Percentiles rank a stretch among this genome's conserved stretches.
Evolutionary conservation across 371 early-diverging fungal genomes (phyloP).

Genomic region (Mortierella sp.): DNA sequence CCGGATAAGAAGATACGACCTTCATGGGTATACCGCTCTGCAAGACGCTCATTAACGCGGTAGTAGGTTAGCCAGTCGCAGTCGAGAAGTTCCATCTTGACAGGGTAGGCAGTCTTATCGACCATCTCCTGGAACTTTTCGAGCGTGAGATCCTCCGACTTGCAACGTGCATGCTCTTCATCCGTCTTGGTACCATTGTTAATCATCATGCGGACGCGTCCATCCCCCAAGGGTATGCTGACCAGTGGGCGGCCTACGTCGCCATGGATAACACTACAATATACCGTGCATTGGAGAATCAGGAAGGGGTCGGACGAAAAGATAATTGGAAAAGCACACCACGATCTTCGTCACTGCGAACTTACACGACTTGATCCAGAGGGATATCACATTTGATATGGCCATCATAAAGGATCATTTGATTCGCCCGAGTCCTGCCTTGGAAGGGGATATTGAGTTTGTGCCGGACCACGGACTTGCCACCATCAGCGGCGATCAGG

Average conservation of each 20-base stretch:
- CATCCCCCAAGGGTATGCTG: conserved; percentile 19
- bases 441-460: conserved; percentile 27
- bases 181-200: conserved; percentile 15
- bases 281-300: no score
- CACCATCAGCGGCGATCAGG: conserved; percentile 36
- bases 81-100: conserved; percentile 13
- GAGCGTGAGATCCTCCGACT: conserved; percentile 9
- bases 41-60: conserved; percentile 47
- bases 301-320: no score
- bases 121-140: conserved; percentile 15
- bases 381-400: conserved; percentile 13
- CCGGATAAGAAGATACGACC: conserved; percentile 55
- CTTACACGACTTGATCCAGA: conserved; percentile 20
- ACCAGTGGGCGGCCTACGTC: conserved; percentile 8
- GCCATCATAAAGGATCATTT: conserved; percentile 38
- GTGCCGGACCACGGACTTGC: conserved; percentile 32
- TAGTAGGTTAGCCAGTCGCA: conserved; percentile 39
- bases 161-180: conserved; percentile 18
- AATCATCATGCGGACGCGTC: conserved; percentile 15
- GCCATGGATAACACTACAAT: conserved; percentile 10
- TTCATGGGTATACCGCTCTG: conserved; percentile 22
- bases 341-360: no score
- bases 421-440: conserved; percentile 21
- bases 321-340: neutral
- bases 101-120: neutral